Evolutionary conservation across 257 asterid species (phyloP).

Genomic region (Forsythia suspensa): DNA sequence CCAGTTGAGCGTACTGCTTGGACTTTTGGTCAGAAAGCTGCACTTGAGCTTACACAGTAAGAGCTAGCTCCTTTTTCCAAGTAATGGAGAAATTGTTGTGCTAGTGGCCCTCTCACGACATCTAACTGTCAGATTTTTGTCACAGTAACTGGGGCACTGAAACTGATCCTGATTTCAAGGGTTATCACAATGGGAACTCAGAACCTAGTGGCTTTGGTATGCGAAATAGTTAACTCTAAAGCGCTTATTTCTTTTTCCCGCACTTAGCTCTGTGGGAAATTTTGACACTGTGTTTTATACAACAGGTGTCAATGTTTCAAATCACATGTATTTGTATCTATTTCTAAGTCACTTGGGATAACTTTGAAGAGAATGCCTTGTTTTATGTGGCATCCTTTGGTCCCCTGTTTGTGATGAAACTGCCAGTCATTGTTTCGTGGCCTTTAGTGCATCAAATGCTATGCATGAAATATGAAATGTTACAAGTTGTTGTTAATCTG

Average conservation of each 20-base stretch:
- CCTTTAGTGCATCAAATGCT: background rate
- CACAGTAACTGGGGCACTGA: conserved; percentile 93
- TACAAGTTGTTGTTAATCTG: background rate
- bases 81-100: conserved; percentile 3
- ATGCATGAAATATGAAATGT: background rate
- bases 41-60: conserved; percentile 88
- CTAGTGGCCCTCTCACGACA: background rate
- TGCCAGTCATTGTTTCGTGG: background rate
- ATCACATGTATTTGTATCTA: background rate
- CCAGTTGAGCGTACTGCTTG: conserved; percentile 71
- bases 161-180: conserved; percentile 80
- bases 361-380: background rate
- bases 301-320: background rate
- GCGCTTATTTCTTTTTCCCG: conserved; percentile 15
- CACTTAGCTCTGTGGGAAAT: background rate
- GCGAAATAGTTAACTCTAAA: conserved; percentile 10
- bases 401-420: background rate
- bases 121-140: conserved; percentile 21
- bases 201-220: conserved; percentile 95
- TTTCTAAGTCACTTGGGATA: background rate
- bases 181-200: conserved; percentile 87
- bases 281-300: background rate
- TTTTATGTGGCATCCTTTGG: background rate
- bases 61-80: conserved; percentile 20
- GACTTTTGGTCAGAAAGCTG: conserved; percentile 81